These are phyloP conservation scores for Mrakia blollopis DNA, from an alignment of 768 basidiomycete genomes.

Conservation along the genomic window DNA sequence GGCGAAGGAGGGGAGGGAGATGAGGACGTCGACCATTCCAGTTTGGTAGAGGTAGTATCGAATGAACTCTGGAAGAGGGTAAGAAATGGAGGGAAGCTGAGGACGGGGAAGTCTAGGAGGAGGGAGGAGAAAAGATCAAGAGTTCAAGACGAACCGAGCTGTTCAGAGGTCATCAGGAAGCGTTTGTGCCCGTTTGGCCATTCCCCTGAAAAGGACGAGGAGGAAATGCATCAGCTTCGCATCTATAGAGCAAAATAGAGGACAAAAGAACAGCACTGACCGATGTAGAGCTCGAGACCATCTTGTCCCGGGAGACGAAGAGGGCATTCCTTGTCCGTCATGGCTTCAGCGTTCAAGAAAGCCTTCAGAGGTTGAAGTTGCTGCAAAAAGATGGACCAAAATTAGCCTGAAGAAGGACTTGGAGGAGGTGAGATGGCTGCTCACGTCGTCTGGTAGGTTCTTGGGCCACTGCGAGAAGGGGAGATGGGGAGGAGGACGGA, in stretches of 20 bases:
- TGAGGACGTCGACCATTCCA: slow-evolving; percentile 57
- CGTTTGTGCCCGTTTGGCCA: slow-evolving; percentile 67
- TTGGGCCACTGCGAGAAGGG: slow-evolving; percentile 1
- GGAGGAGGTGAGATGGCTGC: not conserved
- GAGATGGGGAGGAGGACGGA: not conserved
- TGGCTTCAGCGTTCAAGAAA: slow-evolving; percentile 61
- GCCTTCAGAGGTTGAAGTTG: slow-evolving; percentile 65
- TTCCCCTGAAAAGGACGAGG: slow-evolving; percentile 5
- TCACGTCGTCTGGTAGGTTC: not conserved
- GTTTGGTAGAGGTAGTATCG: slow-evolving; percentile 77
- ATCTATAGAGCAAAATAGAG: not conserved
- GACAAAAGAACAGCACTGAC: slow-evolving; percentile 48
- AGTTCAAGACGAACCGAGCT: slow-evolving; percentile 48
- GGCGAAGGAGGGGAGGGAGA: slow-evolving; percentile 72
- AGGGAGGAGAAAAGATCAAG: not conserved
- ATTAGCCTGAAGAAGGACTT: slow-evolving; percentile 50
- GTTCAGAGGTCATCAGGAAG: slow-evolving; percentile 74
- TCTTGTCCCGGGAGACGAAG: slow-evolving; percentile 58
- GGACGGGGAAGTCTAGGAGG: not conserved
- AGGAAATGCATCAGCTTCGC: not conserved
- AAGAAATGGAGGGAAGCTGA: not conserved
- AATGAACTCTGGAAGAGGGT: slow-evolving; percentile 57
- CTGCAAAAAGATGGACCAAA: slow-evolving; percentile 54
- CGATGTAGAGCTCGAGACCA: slow-evolving; percentile 68
- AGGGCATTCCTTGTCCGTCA: slow-evolving; percentile 68